These are phyloP conservation scores for Eucalyptus pumila DNA, from an alignment of 345 rosid genomes.

Conservation along the genomic window DNA sequence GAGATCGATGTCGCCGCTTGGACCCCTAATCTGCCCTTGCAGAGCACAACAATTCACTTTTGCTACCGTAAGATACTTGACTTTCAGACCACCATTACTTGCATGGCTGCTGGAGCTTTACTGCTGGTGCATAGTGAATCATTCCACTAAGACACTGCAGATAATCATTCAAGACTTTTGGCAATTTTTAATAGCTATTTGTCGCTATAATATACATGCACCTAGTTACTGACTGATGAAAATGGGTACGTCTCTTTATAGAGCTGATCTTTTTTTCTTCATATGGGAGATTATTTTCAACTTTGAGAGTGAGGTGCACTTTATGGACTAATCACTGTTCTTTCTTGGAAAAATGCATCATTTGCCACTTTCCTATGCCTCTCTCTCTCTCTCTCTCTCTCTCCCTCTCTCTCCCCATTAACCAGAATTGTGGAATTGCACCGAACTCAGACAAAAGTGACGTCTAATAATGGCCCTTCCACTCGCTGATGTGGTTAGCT, in stretches of 20 bases:
- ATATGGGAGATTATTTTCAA: constrained; percentile 15
- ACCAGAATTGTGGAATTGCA: constrained; percentile 13
- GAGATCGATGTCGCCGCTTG: neutral
- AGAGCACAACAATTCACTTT: neutral
- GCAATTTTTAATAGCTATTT: neutral
- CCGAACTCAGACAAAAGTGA: constrained; percentile 28
- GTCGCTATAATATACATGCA: neutral
- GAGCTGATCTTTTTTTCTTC: constrained; percentile 2
- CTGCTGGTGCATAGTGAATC: neutral
- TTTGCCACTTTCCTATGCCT: constrained; percentile 3
- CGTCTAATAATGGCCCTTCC: constrained; percentile 13
- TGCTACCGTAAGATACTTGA: neutral
- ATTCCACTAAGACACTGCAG: constrained; percentile 1
- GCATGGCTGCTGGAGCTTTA: neutral
- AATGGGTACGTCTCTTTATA: neutral
- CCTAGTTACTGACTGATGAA: neutral
- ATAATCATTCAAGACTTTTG: neutral
- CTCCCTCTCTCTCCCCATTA: neutral
- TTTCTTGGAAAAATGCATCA: constrained; percentile 8
- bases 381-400: neutral
- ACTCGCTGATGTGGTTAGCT: neutral
- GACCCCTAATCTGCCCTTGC: neutral
- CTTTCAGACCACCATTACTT: neutral
- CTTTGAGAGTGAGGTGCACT: neutral
- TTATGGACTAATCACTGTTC: neutral